Conservation (phyloP, 192 early-diverging fungal genomes). For the Linnemannia zychae region DNA sequence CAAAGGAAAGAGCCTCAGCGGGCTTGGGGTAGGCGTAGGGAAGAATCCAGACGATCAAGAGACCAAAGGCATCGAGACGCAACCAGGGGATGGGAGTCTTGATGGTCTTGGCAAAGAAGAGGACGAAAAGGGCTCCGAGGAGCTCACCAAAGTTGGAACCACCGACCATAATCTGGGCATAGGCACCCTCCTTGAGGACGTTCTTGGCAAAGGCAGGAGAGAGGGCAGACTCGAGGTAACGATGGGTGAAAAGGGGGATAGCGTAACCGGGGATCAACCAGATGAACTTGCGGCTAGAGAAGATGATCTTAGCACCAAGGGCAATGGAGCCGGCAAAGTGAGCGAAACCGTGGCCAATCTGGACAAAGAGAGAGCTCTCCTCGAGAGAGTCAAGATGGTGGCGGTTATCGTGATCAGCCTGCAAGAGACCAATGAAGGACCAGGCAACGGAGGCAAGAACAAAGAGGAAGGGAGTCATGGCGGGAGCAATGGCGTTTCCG, state of each 20-base stretch:
- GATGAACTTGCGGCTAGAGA: conserved; percentile 63
- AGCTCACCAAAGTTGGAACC: conserved; percentile 76
- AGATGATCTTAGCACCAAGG: conserved; percentile 62
- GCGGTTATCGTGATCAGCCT: conserved; percentile 24
- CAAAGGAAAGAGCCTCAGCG: conserved; percentile 35
- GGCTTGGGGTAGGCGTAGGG: conserved; percentile 40
- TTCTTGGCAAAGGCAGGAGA: conserved; percentile 64
- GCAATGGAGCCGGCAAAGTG: conserved; percentile 62
- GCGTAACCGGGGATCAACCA: conserved; percentile 74
- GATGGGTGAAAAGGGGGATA: conserved; percentile 66
- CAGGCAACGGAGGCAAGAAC: conserved; percentile 59
- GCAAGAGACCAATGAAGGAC: conserved; percentile 58
- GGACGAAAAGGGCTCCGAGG: conserved; percentile 64
- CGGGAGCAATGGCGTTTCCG: conserved; percentile 61
- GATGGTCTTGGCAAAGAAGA: conserved; percentile 61
- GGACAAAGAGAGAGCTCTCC: conserved; percentile 10
- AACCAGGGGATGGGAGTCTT: conserved; percentile 69
- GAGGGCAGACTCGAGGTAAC: conserved; percentile 67
- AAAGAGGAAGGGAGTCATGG: conserved; percentile 65
- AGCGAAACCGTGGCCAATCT: conserved; percentile 54
- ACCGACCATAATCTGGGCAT: conserved; percentile 63
- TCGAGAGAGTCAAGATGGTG: conserved; percentile 18
- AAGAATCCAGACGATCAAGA: conserved; percentile 55
- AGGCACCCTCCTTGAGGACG: conserved; percentile 58
- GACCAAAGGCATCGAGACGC: conserved; percentile 64